Evolutionary conservation across 495 filamentous ascomycete species (phyloP).

Genomic region (Penicillium odoratum): DNA sequence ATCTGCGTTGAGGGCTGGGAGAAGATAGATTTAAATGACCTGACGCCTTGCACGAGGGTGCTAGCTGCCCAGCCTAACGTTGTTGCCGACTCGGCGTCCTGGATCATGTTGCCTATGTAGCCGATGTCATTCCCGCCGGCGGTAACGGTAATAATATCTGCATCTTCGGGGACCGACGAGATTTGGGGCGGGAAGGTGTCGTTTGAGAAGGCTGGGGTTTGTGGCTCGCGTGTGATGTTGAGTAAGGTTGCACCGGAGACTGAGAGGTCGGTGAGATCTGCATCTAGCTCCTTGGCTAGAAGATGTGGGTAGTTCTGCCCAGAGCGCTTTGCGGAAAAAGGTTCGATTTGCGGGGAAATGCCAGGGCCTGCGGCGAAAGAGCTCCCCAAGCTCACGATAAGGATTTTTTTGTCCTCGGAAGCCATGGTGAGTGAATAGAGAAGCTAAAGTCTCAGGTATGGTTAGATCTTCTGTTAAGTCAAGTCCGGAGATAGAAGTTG

Average conservation of each 20-base stretch:
- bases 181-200: constrained; percentile 39
- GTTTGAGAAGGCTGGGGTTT: constrained; percentile 22
- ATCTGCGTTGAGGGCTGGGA: constrained; percentile 3
- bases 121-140: constrained; percentile 48
- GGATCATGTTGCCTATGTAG: constrained; percentile 42
- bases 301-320: constrained; percentile 44
- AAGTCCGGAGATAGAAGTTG: background rate
- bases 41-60: background rate
- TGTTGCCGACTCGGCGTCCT: constrained; percentile 24
- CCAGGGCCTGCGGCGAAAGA: constrained; percentile 50
- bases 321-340: constrained; percentile 34
- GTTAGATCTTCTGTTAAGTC: background rate
- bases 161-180: constrained; percentile 31
- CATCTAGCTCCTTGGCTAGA: constrained; percentile 31
- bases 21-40: background rate
- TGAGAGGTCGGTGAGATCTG: constrained; percentile 39
- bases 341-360: constrained; percentile 37
- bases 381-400: constrained; percentile 26
- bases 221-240: constrained; percentile 40
- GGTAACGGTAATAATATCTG: constrained; percentile 41
- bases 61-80: background rate
- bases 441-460: background rate
- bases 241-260: constrained; percentile 46
- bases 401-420: constrained; percentile 7
- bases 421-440: background rate